Evolutionary conservation across 1,284 basidiomycete species (phyloP), one percentile per base, ranked within the genome.

Genomic region (Ustanciosporium gigantosporum): DNA sequence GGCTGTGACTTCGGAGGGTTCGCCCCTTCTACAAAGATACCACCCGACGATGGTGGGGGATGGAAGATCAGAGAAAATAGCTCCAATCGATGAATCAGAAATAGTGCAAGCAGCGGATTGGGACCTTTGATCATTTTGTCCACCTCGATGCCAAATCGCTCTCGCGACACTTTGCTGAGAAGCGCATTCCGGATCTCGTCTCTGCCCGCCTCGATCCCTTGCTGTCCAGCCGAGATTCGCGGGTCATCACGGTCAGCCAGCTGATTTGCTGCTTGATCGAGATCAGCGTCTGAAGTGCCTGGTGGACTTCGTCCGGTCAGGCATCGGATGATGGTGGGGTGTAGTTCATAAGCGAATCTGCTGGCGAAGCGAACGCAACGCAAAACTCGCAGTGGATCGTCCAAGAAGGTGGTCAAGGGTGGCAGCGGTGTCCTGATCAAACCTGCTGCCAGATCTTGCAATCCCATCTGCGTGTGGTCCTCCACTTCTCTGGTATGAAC

Each of bases 361-460:
- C 89, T 90, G 0, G 93, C 87, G 77, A 99, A 99, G 45, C 95
- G 83, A 15, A 98, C 81, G 64, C 91, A 93, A 25, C 95, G 86
- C 25, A 98, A 81, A 11, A 98, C 86, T 2, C 95, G 86, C 6
- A 99, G 80, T 3, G 95, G 95, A 76, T 99, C 95, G 68, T 99
- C 95, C 25, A 85, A 80, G 74, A 98, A 98, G 0, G 95, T 99
- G 74, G 91, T 85, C 52, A 82, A 80, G 1, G 95, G 90, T 3
- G 89, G 82, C 15, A 98, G 80, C 0, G 95, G 95, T 1, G 95
- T 98, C 14, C 95, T 84, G 35, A 97, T 87, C 27, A 91, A 81
- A 1, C 89, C 88, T 22, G 82, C 79, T n/a, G 82, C 81, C 2
- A 99, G 81, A 79, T 99, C 95, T 13, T 84, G 79, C 23, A 97